Conservation (phyloP, 73 alveolate species). For the Stentor coeruleus region DNA sequence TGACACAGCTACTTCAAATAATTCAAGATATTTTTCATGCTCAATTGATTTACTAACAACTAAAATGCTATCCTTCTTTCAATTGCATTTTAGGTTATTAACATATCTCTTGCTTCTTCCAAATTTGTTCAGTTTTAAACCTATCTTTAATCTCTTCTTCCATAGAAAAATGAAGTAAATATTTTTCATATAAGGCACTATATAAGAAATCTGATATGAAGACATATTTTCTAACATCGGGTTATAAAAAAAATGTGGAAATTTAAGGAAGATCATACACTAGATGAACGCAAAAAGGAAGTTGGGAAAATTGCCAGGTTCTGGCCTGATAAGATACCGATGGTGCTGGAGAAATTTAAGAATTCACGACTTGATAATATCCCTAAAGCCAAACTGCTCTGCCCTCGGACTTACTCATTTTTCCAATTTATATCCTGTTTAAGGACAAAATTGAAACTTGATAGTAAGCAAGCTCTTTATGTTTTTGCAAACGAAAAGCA, state of each 20-base stretch:
- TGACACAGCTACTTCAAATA: neutral
- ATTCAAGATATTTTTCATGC: neutral
- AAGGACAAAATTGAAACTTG: constrained; percentile 6
- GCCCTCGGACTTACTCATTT: neutral
- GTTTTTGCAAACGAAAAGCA: neutral
- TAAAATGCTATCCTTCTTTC: constrained; percentile 13
- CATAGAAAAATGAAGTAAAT: too few relatives aligned
- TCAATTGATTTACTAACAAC: neutral
- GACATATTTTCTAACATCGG: too few relatives aligned
- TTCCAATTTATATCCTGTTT: neutral
- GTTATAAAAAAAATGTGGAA: constrained; percentile 11
- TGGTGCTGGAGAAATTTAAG: neutral
- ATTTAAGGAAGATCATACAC: neutral
- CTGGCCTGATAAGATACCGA: constrained; percentile 26
- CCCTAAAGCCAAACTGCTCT: neutral
- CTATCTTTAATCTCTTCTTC: constrained; percentile 37
- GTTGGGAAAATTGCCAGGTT: neutral
- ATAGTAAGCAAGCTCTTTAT: neutral
- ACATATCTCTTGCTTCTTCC: constrained; percentile 42
- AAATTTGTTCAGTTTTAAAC: constrained; percentile 57
- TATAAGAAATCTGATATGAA: too few relatives aligned
- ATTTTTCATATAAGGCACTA: neutral
- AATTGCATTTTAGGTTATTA: neutral
- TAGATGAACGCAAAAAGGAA: constrained; percentile 14
- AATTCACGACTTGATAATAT: neutral